Evolutionary conservation across 108 stramenopile genomes (phyloP), one percentile per base, ranked within the genome.

Genomic region (Skeletonema marinoi): DNA sequence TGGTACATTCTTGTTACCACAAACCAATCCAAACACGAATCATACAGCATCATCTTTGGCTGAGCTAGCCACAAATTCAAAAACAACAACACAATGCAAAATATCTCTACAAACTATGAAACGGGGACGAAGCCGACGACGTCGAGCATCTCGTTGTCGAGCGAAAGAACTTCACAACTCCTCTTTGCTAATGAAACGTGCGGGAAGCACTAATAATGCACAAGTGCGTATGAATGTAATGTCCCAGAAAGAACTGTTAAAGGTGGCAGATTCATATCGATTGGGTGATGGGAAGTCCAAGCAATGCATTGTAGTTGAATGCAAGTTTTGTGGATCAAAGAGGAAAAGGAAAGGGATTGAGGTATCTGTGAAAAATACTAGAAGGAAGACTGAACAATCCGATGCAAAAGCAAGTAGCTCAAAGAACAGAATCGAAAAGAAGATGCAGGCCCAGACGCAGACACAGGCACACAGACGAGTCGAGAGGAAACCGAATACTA

Each of bases 341-440:
- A 73, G 29, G 60, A 82, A 68, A 25, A 33, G 71, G 30, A 82
- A 82, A 71, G 81, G 81, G 13, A 25, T 82, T n/a, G 81, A 77
- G 2, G 60, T 41, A 41, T 44, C 19, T 1, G 65, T 39, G 5
- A 32, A 70, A 17, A 21, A 11, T 32, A 42, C 29, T 44, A 61
- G 41, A 42, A 62, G 2, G 54, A 66, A 66, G 51, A 56, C 19
- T n/a, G 64, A 60, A n/a, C 8, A 48, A 25, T 17, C 19, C 11
- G 59, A 46, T 29, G 51, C 11, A 31, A 48, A 25, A 56, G 19
- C 25, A n/a, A 56, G 5, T 10, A 7, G 21, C 25, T 29, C 54
- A 29, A 25, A 56, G 19, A 56, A 12, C 7, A 51, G 17, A n/a
- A 17, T 3, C 12, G 19, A 56, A 58, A n/a, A 33, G 11, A 17